Base-by-base conservation (phyloP, 345 rosid genomes). In the Pugionium dolabratum region DNA sequence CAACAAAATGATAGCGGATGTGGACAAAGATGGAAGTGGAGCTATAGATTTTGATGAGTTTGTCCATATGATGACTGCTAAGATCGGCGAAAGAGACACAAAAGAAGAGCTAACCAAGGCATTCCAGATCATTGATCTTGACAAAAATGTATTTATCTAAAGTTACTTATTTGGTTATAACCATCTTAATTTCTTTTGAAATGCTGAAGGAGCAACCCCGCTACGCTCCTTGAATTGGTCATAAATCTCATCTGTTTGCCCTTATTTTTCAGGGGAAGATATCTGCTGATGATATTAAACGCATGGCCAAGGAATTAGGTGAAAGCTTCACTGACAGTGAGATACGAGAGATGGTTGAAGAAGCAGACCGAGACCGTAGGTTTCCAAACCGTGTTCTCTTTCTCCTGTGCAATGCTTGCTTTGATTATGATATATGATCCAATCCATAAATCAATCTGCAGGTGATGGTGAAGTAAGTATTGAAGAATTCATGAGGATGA, bases 11-110 rank as follows among this genome's bases (percentile, higher is more conserved):
- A 91, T 95, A 78, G 90, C 86, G 18, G 99, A 95, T 73, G 98
- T 95, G 40, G 99, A 91, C 66, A 95, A 89, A 75, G 96, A 95
- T 77, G 95, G 96, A 55, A 91, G 97, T 79, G 99, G 95, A 66
- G 82, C 95, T 8, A 95, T 95, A 62, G 99, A 94, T 78, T 94
- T 79, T 74, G 93, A 90, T 79, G 99, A 94, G 79, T 95, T 95
- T 77, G 88, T 54, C 9, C 75, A 84, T 58, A 95, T 91, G 99
- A 95, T 95, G 99, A 95, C 96, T 36, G 86, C 95, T 48, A 95
- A 95, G 79, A 88, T 90, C 58, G 97, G 97, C 42, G 99, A 95
- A 75, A 84, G 96, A 77, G 91, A 95, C 78, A 79, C 89, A 1
- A 95, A 86, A 69, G 97, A 88, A 77, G 96, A 95, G 81, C 90